Base-by-base conservation (phyloP, 2,329 filamentous ascomycete species). In the Pyricularia pennisetigena region DNA sequence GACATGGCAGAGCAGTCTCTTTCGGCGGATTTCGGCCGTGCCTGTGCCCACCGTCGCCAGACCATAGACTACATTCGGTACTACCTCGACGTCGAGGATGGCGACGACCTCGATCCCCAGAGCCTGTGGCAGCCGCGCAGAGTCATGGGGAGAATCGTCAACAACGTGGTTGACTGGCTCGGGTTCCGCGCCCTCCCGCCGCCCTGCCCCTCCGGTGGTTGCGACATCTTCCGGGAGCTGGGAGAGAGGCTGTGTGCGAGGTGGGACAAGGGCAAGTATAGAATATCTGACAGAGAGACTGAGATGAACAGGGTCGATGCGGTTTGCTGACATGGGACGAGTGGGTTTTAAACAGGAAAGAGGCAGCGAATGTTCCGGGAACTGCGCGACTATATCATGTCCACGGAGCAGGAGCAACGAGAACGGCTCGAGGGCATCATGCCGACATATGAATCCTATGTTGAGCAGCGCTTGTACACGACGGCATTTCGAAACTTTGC, bases 1-100 rank as follows among this genome's bases (percentile, higher is more conserved):
- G 76, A 78, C 66, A 74, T 72, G 1, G 74, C 75, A 54, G 76
- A 78, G 24, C 76, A 76, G 24, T 73, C 74, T 32, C 74, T 76
- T 24, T 73, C 75, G 0, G 69, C 68, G 2, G 71, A 75, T 68
- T 74, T 76, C 64, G 72, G 72, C 12, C 65, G 73, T 23, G 75
- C 74, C 4, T 73, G 73, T 54, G 69, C 70, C 29, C 77, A 76
- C 69, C 75, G 76, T 29, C 68, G 68, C 64, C 72, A 74, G 64
- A 76, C 75, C 3, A 73, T 77, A 10, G 68, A 64, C 26, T 77
- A 75, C 65, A 73, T 76, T 67, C 72, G 72, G 63, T 72, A 72
- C 64, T 70, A 72, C 35, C 72, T 77, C 0, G 73, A 71, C 7
- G 72, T 77, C n/a, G 59, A 63, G 57, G n/a, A 16, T 8, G 57